phyloP scores from a whole-genome alignment of 306 rosid genomes.

The Hippophae rhamnoides region DNA sequence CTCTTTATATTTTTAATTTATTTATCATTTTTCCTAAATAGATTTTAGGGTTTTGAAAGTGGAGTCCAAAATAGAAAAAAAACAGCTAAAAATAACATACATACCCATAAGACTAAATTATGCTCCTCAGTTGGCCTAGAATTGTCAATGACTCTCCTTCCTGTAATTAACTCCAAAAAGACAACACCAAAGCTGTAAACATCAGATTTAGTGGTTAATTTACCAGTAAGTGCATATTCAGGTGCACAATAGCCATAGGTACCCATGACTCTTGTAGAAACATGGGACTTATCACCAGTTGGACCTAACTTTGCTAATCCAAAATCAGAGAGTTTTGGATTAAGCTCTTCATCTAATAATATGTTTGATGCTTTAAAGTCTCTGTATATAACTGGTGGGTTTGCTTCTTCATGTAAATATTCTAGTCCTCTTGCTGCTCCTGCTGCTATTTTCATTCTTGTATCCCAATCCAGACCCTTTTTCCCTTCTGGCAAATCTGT shows the following conservation, averaged over 20 bases:
- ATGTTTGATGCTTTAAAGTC: constrained; percentile 92
- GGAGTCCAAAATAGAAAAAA: no score
- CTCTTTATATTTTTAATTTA: no score
- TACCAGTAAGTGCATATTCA: constrained; percentile 79
- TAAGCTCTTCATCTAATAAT: constrained; percentile 62
- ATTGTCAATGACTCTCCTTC: constrained; percentile 74
- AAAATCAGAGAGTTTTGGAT: constrained; percentile 80
- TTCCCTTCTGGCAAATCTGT: constrained; percentile 37
- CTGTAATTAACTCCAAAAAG: constrained; percentile 75
- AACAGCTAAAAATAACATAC: constrained; percentile 1
- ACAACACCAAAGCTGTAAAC: constrained; percentile 85
- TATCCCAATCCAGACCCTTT: constrained; percentile 61
- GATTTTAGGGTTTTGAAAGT: no score
- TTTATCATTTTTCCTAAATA: no score
- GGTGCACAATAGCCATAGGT: constrained; percentile 97
- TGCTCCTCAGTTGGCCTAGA: constrained; percentile 58
- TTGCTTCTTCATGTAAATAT: constrained; percentile 65
- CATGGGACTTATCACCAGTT: constrained; percentile 65
- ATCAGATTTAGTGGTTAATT: constrained; percentile 71
- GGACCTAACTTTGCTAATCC: constrained; percentile 96
- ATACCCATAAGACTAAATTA: constrained; percentile 72
- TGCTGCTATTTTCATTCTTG: constrained; percentile 77
- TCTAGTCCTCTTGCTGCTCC: constrained; percentile 92
- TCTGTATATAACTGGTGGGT: constrained; percentile 78
- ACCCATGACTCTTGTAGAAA: constrained; percentile 93